A percentile compares a stretch with the other conserved stretches of the same genome.
phyloP scores from a whole-genome alignment of 2,329 filamentous ascomycete genomes.

The Alternaria triticimaculans region DNA sequence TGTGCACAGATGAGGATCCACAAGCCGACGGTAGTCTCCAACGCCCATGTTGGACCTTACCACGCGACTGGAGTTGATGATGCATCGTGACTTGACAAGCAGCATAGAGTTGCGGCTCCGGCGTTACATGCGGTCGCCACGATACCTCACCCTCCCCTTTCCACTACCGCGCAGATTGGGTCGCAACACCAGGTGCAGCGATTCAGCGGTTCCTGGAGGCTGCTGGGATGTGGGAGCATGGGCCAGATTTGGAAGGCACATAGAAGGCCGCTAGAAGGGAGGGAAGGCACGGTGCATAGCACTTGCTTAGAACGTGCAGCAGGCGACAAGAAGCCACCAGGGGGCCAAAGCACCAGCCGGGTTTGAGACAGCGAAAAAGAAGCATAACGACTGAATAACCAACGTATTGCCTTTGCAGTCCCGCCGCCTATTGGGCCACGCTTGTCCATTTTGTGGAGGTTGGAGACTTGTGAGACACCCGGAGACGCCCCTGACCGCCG shows the following conservation, averaged over 20 bases:
- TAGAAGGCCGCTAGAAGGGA: constrained; percentile 38
- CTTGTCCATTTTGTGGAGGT: constrained; percentile 10
- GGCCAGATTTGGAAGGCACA: constrained; percentile 25
- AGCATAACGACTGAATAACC: constrained; percentile 14
- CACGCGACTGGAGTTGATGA: background rate
- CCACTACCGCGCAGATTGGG: constrained; percentile 3
- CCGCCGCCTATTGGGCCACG: constrained; percentile 21
- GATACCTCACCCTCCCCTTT: background rate
- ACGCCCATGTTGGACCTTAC: background rate
- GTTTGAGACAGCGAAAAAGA: constrained; percentile 21
- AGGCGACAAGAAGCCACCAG: constrained; percentile 28
- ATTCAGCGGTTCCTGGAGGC: constrained; percentile 23
- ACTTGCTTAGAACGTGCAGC: constrained; percentile 25
- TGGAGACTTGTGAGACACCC: constrained; percentile 20
- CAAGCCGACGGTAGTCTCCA: constrained; percentile 16
- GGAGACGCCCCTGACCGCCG: constrained; percentile 28
- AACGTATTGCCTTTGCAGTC: constrained; percentile 15
- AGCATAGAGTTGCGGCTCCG: background rate
- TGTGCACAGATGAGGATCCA: constrained; percentile 34
- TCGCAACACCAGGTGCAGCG: constrained; percentile 7
- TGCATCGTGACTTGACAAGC: background rate
- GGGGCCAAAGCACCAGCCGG: constrained; percentile 24
- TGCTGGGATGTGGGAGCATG: constrained; percentile 17
- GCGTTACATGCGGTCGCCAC: background rate
- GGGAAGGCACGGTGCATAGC: constrained; percentile 25